Evolutionary conservation across 2,329 filamentous ascomycete genomes (phyloP).

Genomic region (Sporothrix variecibatus): DNA sequence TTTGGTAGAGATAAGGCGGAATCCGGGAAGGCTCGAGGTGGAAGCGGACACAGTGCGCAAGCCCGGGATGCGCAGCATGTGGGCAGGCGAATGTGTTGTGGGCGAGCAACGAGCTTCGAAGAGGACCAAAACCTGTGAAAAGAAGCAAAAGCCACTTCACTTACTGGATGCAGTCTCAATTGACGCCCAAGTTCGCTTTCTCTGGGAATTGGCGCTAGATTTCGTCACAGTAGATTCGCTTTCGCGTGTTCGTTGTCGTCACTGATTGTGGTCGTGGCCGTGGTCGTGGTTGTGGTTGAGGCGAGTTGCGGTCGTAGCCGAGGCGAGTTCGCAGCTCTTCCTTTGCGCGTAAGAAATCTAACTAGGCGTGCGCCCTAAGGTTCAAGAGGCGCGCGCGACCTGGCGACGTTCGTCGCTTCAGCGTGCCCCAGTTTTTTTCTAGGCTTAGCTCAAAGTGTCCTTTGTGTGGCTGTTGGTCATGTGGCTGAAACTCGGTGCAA

Average conservation of each 20-base stretch:
- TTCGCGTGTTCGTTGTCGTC: not conserved
- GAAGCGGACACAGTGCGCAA: not conserved
- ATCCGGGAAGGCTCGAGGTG: too few relatives aligned
- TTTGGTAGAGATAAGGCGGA: not conserved
- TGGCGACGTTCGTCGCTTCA: not conserved
- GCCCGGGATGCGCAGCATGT: not conserved
- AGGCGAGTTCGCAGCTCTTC: not conserved
- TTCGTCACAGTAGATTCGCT: not conserved
- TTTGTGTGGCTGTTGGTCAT: not conserved
- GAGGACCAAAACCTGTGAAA: not conserved
- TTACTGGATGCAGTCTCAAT: not conserved
- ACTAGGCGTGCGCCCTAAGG: not conserved
- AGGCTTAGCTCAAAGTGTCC: not conserved
- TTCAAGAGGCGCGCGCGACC: not conserved
- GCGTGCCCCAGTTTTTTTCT: conserved; percentile 6
- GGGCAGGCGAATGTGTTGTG: not conserved
- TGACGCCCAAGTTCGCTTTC: not conserved
- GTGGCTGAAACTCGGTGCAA: conserved; percentile 1
- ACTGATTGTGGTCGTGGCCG: not conserved
- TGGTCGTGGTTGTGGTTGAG: not conserved
- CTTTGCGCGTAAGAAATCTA: not conserved
- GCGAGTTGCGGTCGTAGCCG: not conserved
- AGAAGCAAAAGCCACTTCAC: not conserved
- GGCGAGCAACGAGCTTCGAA: not conserved
- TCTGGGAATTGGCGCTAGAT: not conserved